Evolutionary conservation across 2,329 filamentous ascomycete species (phyloP).

Genomic region (Ophiognomonia clavigignenti-juglandacearum): DNA sequence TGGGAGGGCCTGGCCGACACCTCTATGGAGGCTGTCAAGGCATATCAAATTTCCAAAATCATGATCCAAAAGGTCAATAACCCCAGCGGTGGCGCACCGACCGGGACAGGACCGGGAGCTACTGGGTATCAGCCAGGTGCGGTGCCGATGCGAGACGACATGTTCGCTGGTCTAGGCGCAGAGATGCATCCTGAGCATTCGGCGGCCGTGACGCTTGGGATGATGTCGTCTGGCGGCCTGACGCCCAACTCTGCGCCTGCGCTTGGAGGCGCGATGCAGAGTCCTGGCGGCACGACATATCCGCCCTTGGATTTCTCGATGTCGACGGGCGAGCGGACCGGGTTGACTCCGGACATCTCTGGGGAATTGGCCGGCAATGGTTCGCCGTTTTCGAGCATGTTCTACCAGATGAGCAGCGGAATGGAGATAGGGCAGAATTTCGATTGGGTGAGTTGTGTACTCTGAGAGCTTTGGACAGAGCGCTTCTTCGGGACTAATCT

Average conservation of each 20-base stretch:
- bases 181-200: slow-evolving; percentile 33
- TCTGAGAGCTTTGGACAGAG: not conserved
- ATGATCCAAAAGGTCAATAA: slow-evolving; percentile 75
- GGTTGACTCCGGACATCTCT: slow-evolving; percentile 32
- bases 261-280: slow-evolving; percentile 27
- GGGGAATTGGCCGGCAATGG: slow-evolving; percentile 29
- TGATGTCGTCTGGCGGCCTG: slow-evolving; percentile 33
- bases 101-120: slow-evolving; percentile 10
- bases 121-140: slow-evolving; percentile 10
- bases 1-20: slow-evolving; percentile 74
- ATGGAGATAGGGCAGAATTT: slow-evolving; percentile 48
- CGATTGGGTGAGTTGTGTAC: slow-evolving; percentile 48
- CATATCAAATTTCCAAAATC: slow-evolving; percentile 71
- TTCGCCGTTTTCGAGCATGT: slow-evolving; percentile 51
- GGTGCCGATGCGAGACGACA: slow-evolving; percentile 19
- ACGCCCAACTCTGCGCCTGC: slow-evolving; percentile 25
- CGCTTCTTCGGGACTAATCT: not conserved
- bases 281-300: slow-evolving; percentile 37
- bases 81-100: slow-evolving; percentile 26
- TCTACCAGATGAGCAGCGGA: slow-evolving; percentile 37
- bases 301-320: slow-evolving; percentile 38
- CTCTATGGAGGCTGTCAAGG: slow-evolving; percentile 89
- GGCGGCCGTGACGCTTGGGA: slow-evolving; percentile 36
- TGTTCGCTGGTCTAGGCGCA: slow-evolving; percentile 21
- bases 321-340: slow-evolving; percentile 25